Evolutionary conservation across 108 stramenopile species (phyloP).

Genomic region (Pseudonitzschia pungens): DNA sequence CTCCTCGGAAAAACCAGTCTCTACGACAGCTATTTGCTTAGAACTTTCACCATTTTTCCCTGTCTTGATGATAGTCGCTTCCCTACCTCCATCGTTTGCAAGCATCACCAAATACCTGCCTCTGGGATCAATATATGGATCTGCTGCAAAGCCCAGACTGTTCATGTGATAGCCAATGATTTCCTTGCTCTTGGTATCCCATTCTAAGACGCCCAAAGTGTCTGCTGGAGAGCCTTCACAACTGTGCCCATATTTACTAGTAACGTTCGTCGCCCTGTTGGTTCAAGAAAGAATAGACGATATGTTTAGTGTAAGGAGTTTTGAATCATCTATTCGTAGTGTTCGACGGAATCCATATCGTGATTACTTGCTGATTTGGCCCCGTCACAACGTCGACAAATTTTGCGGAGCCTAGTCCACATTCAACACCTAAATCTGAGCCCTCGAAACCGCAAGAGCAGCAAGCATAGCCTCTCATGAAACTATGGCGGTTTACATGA

Average conservation of each 20-base stretch:
- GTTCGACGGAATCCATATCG: neutral
- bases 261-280: neutral
- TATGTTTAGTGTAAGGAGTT: neutral
- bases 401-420: neutral
- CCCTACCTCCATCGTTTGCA: slow-evolving; percentile 2
- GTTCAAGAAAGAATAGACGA: neutral
- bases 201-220: slow-evolving; percentile 2
- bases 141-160: slow-evolving; percentile 2
- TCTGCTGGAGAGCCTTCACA: slow-evolving; percentile 9
- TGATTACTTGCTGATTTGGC: neutral
- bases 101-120: neutral
- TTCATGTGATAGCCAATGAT: slow-evolving; percentile 7
- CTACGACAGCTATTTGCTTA: neutral
- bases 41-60: slow-evolving; percentile 7
- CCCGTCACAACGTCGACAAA: slow-evolving; percentile 4
- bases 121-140: slow-evolving; percentile 1
- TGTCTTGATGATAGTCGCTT: slow-evolving; percentile 9
- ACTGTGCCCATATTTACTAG: neutral
- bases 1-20: slow-evolving; percentile 3
- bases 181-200: slow-evolving; percentile 6
- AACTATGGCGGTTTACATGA: neutral
- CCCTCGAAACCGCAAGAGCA: slow-evolving; percentile 10
- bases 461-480: slow-evolving; percentile 8
- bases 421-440: slow-evolving; percentile 5
- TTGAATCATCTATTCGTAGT: too few species aligned